Base-by-base conservation (phyloP, 345 rosid genomes). In the Eucalyptus curtisii region DNA sequence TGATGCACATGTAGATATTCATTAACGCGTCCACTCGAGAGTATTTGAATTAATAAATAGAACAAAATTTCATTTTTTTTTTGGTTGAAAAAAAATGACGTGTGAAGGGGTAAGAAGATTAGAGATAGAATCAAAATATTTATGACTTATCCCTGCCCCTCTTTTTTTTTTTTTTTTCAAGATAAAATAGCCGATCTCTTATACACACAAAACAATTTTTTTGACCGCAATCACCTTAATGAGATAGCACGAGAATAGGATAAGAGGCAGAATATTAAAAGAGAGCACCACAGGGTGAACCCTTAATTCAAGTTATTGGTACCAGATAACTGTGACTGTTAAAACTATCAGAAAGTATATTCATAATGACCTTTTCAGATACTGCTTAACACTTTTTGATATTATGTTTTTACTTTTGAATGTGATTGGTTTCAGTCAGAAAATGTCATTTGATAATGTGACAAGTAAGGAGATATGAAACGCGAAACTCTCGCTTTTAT, bases 351-450 rank as follows among this genome's bases (percentile, higher is more conserved):
- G 2, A 37, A 71, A 19, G 6, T 9, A 4, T 9, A 11, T 10
- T 11, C 10, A 37, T 15, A 66, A 66, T 66, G 11, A n/a, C 15
- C 33, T 31, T 66, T 15, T 66, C 3, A 8, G 0, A 16, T 31
- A 31, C 22, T 66, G 16, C 12, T 71, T 17, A 19, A 37, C 25
- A 19, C 4, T 37, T 71, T 37, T 37, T 4, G 4, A 31, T 33
- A 71, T 37, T 19, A 3, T 19, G 7, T 37, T 33, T 33, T 71
- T 33, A 5, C 81, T 37, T 33, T 71, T 71, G 5, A 19, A 37
- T 19, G 13, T 0, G 0, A 71, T 11, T 17, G 4, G 8, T 33
- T 71, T 71, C 7, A 3, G 2, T 71, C 4, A 9, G 25, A 71
- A 33, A 9, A 33, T 17, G 13, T 71, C 7, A 71, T 33, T 3